Base-by-base conservation (phyloP, 257 asterid species). In the Jacaranda copaia region DNA sequence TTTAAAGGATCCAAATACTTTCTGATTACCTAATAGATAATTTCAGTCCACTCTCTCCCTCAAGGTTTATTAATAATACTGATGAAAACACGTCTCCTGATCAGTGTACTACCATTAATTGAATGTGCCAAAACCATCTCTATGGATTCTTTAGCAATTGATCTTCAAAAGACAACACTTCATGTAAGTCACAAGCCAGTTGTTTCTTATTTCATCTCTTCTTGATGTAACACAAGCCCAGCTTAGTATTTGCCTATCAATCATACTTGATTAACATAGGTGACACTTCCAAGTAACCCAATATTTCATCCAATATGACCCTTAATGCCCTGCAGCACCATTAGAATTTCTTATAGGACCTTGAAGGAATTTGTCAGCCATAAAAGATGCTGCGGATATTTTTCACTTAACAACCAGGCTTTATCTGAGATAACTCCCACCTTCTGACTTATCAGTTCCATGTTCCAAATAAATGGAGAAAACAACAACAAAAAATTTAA, bases 401-500 rank as follows among this genome's bases (percentile, higher is more conserved):
- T 15, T 72, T 53, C 42, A 42, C 45, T 73, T 36, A 10, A 71
- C 59, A 66, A 38, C 19, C 43, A 67, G 68, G 39, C 45, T 61
- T 49, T 5, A 52, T 60, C 55, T 59, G 62, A 20, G 40, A 35
- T 53, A 77, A 56, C 59, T 57, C 73, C 59, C 43, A 57, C 45
- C 76, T 70, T 55, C 32, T 36, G 52, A 40, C 7, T 40, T 25
- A 77, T 71, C 52, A 39, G 72, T 56, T 18, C 7, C 74, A 60
- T 46, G 48, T 12, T 65, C 55, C 69, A 45, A 68, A 25, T 13
- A 16, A 49, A 71, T 35, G 39, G 53, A 70, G 25, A 70, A 70
- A n/a, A 14, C 19, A 39, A 68, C n/a, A 61, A 76, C 35, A 20
- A 65, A 57, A 52, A 73, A 43, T 9, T 8, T 8, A 32, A 62